Base-by-base conservation (phyloP, 2,329 filamentous ascomycete genomes). In the Lachnellula occidentalis region DNA sequence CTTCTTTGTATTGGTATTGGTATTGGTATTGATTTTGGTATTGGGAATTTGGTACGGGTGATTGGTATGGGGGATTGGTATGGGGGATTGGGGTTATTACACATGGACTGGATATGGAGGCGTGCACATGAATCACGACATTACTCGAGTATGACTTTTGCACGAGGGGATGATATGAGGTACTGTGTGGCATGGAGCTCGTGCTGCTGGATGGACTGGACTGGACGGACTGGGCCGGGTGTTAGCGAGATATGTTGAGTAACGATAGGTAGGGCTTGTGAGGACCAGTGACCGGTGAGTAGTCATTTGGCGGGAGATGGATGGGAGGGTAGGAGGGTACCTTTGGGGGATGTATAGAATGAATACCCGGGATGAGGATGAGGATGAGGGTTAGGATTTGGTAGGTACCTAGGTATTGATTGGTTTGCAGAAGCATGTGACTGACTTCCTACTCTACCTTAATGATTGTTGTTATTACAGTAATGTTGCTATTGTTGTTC, bases 221-320 rank as follows among this genome's bases (percentile, higher is more conserved):
- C 1, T 9, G 27, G 8, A 31, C 27, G 27, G 27, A 31, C 8
- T n/a, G n/a, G n/a, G n/a, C n/a, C n/a, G n/a, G n/a, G n/a, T n/a
- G n/a, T n/a, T 8, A 45, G 7, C 56, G 57, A 58, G 53, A 51
- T 54, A 51, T 54, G 57, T 43, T 48, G 57, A 56, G 57, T 56
- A 51, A 56, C 53, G 19, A 24, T 24, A 5, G 27, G 8, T 3
- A 2, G 8, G 27, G 2, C 8, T 2, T 8, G 8, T 9, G 2
- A 9, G 27, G 11, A 39, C 31, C 36, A 34, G n/a, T 22, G 34
- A 51, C 48, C 43, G 48, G 53, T 55, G 42, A 48, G 36, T 46
- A 41, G 27, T 31, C 7, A 31, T 21, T 43, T 17, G 4, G 7
- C 12, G 19, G 41, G 41, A 43, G 41, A 17, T 43, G 17, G 19